These are phyloP conservation scores for Aspergillus cristatus DNA, from an alignment of 495 filamentous ascomycete species.

Conservation along the genomic window DNA sequence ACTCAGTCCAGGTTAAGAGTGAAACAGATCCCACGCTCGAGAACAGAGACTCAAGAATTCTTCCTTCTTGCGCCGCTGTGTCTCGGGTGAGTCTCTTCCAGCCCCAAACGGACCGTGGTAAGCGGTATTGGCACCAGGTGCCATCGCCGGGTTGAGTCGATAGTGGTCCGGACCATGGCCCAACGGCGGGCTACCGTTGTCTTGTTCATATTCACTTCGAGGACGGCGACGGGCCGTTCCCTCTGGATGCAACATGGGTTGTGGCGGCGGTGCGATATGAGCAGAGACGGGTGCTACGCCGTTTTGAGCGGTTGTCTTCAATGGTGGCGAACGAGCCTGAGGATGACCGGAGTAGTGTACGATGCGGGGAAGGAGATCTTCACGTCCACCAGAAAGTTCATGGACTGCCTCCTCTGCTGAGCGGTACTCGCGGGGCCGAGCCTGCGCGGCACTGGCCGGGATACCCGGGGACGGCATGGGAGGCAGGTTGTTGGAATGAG, in stretches of 20 bases:
- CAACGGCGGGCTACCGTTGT: constrained; percentile 45
- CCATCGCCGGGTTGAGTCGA: constrained; percentile 59
- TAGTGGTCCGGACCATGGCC: constrained; percentile 35
- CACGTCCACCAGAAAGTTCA: constrained; percentile 79
- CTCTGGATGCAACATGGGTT: constrained; percentile 21
- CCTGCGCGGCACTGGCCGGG: constrained; percentile 37
- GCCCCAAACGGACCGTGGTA: constrained; percentile 61
- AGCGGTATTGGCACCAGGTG: constrained; percentile 46
- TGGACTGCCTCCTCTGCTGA: constrained; percentile 93
- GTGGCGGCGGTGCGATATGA: constrained; percentile 17
- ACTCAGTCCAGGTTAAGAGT: constrained; percentile 81
- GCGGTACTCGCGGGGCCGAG: constrained; percentile 75
- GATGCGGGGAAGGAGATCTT: constrained; percentile 83
- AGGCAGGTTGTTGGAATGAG: constrained; percentile 60
- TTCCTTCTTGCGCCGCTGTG: constrained; percentile 81
- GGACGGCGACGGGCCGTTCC: constrained; percentile 60
- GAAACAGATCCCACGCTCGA: constrained; percentile 92
- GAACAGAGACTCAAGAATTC: constrained; percentile 84
- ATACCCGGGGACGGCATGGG: constrained; percentile 63
- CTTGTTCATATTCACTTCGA: constrained; percentile 83
- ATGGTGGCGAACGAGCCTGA: constrained; percentile 78
- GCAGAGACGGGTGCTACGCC: constrained; percentile 12
- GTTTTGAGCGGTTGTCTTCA: constrained; percentile 21
- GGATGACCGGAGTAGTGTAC: constrained; percentile 91
- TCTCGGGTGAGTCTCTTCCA: constrained; percentile 72